Conservation (phyloP, 2,329 filamentous ascomycete species). For the Thelonectria discophora region DNA sequence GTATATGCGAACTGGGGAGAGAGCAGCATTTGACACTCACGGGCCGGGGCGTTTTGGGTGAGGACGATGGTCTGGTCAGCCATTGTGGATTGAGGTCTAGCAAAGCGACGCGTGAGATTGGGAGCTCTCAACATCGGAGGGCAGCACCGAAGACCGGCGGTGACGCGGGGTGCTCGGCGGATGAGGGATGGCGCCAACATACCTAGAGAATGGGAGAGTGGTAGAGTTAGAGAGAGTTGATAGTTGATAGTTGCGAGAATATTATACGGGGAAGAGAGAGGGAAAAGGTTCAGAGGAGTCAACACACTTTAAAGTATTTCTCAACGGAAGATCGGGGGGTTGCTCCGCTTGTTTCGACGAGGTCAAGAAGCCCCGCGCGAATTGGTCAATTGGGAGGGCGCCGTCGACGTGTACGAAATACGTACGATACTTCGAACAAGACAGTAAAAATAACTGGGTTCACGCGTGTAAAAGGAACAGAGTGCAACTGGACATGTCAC, state of each 20-base stretch:
- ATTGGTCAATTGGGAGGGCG: conserved; percentile 16
- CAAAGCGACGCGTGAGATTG: conserved; percentile 45
- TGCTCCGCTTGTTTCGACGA: conserved; percentile 23
- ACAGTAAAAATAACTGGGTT: not conserved
- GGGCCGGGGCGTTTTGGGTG: conserved; percentile 67
- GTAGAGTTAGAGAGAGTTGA: not conserved
- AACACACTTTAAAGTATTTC: conserved; percentile 24
- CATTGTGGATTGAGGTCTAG: conserved; percentile 52
- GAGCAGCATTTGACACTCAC: conserved; percentile 53
- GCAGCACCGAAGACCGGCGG: conserved; percentile 30
- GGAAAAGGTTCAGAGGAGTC: not conserved
- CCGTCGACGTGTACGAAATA: conserved; percentile 2
- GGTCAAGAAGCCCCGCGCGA: conserved; percentile 11
- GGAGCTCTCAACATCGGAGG: conserved; percentile 29
- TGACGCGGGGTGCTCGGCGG: conserved; percentile 38
- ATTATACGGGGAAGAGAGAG: not conserved
- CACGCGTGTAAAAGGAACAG: not conserved
- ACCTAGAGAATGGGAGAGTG: conserved; percentile 14
- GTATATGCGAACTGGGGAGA: not conserved
- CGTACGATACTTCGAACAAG: not conserved
- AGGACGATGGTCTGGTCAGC: conserved; percentile 61
- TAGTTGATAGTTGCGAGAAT: not conserved
- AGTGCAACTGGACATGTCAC: conserved; percentile 6
- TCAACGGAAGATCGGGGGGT: conserved; percentile 20
- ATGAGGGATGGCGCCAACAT: conserved; percentile 35